Evolutionary conservation across 257 asterid species (phyloP), one percentile per base, ranked within the genome.

Genomic region (Solanum chaucha): DNA sequence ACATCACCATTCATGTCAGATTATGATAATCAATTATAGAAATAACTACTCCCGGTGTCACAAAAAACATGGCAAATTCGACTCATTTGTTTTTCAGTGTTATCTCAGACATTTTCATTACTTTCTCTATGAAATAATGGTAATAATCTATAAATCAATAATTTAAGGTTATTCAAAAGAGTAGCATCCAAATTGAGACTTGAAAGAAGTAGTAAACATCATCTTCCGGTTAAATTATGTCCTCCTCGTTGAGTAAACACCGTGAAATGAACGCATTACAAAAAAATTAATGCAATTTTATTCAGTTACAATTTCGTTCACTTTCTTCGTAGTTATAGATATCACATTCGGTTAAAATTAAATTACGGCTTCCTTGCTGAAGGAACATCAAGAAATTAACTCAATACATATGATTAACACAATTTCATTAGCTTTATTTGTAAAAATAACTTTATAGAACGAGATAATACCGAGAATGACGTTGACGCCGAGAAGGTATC

Each of bases 401-500:
- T 6, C n/a, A 55, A 55, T 17, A 17, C 10, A 2, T 55, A 55
- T 17, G n/a, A 55, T 55, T 55, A 55, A 55, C 64, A 28, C 46
- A 15, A 41, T 86, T 71, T 72, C 55, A 22, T 48, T 46, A 9
- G 20, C 61, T 40, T 87, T 32, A 34, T 22, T 24, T 61, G 26
- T 41, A n/a, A 38, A 26, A 15, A 14, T 32, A 20, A 35, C 10
- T 8, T 6, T 59, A 8, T 75, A 5, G 48, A 15, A 67, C 20
- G 58, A 85, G 75, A 3, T 20, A 28, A 26, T 93, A 95, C 99
- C 99, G 67, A 97, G 98, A 74, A 95, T 89, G 93, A 94, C 98
- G 91, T 95, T 96, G 94, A 93, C 98, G 85, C 98, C 99, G 83
- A 92, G 93, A 72, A 86, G 93, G 90, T 93, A 95, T 59, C 96